A percentile compares a stretch with the other conserved stretches of the same genome.
Conservation (phyloP, 2,329 filamentous ascomycete species). For the Fusarium sp. region DNA sequence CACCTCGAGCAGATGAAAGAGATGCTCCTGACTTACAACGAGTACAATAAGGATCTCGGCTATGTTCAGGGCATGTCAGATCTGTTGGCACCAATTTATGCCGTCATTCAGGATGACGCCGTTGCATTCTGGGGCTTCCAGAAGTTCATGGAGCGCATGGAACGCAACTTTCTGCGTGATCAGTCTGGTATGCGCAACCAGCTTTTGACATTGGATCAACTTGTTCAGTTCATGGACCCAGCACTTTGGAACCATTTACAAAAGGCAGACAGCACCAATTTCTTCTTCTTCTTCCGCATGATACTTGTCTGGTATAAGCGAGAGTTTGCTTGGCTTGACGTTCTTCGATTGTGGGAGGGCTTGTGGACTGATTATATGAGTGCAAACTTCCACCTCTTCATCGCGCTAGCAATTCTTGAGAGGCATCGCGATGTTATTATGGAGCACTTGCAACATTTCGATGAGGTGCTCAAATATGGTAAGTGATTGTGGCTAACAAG, state of each 20-base stretch:
- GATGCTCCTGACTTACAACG: slow-evolving; percentile 98
- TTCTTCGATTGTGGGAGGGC: slow-evolving; percentile 89
- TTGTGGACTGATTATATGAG: slow-evolving; percentile 94
- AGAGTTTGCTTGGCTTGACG: slow-evolving; percentile 91
- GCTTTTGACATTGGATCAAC: slow-evolving; percentile 89
- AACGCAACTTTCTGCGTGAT: slow-evolving; percentile 94
- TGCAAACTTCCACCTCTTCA: slow-evolving; percentile 92
- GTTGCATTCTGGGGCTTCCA: slow-evolving; percentile 97
- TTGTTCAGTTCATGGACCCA: slow-evolving; percentile 97
- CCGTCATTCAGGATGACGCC: slow-evolving; percentile 96
- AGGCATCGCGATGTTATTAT: slow-evolving; percentile 98
- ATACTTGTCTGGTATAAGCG: slow-evolving; percentile 98
- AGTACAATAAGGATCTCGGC: slow-evolving; percentile 94
- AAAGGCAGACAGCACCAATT: slow-evolving; percentile 94
- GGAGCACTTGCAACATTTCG: slow-evolving; percentile 92
- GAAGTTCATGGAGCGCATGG: slow-evolving; percentile 97
- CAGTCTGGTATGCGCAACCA: slow-evolving; percentile 97
- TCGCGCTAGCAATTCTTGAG: slow-evolving; percentile 93
- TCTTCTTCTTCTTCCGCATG: slow-evolving; percentile 99
- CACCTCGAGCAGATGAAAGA: slow-evolving; percentile 99
- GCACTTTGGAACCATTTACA: slow-evolving; percentile 92
- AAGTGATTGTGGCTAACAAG: slow-evolving; percentile 52
- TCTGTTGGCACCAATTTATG: slow-evolving; percentile 93
- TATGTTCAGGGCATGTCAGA: slow-evolving; percentile 99
- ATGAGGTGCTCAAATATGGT: slow-evolving; percentile 97